Base-by-base conservation (phyloP, 257 asterid species). In the Nicotiana tomentosiformis region DNA sequence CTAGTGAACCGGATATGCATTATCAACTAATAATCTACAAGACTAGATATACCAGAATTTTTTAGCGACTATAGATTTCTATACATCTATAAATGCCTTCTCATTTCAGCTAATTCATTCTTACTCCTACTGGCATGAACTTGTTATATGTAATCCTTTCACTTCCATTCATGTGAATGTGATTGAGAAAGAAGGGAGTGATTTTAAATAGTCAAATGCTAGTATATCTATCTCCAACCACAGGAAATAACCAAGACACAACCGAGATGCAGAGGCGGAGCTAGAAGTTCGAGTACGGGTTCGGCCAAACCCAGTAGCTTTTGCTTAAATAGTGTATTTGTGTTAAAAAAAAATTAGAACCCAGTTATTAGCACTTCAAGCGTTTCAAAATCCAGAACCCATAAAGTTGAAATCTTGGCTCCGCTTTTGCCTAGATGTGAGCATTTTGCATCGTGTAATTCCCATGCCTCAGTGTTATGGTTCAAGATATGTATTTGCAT, bases 151-250 rank as follows among this genome's bases (percentile, higher is more conserved):
- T 76, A 51, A 17, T 76, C 29, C 65, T 51, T 76, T 76, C 17
- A 51, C 80, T 76, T 76, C 80, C 80, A 76, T 76, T 29, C 8
- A 26, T 51, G 65, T 76, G 80, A 7, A 14, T 72, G 60, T 70
- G 60, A 20, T 1, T 23, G 60, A 49, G 39, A 74, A 46, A 46
- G 2, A 7, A 49, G 79, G 14, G 39, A 23, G n/a, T 10, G 18
- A 23, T 3, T 49, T 23, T 53, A 74, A 74, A 4, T 74, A 74
- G 80, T 51, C 64, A 29, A 51, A 20, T 76, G 39, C 46, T 76
- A 51, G 80, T 49, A 74, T 51, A 16, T 76, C 9, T 29, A 26
- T 51, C 29, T 51, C 80, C 80, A 51, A 51, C 46, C 80, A 7
- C 46, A 29, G 64, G 26, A 49, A 46, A 72, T 72, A 46, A 23